A percentile compares a stretch with the other conserved stretches of the same genome.
Conservation (phyloP, 192 early-diverging fungal species). For the Mortierella alpina region DNA sequence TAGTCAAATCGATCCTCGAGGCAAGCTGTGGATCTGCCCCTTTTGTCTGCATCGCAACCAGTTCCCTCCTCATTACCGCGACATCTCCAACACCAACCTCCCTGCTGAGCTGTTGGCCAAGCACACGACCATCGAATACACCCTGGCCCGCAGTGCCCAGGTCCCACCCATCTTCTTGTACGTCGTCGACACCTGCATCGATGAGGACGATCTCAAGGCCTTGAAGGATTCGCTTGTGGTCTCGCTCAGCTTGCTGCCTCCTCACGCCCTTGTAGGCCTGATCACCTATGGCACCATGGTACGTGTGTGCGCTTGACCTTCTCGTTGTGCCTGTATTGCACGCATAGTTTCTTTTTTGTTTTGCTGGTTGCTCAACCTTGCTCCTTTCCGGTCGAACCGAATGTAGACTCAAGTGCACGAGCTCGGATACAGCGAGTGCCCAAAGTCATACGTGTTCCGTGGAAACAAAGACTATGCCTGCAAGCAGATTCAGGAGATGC, state of each 20-base stretch:
- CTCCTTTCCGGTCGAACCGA: background rate
- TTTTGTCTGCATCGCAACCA: slow-evolving; percentile 97
- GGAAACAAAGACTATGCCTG: slow-evolving; percentile 95
- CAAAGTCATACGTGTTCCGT: slow-evolving; percentile 98
- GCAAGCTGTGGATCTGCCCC: slow-evolving; percentile 98
- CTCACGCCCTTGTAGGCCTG: slow-evolving; percentile 91
- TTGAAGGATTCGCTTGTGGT: slow-evolving; percentile 94
- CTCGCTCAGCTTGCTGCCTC: slow-evolving; percentile 91
- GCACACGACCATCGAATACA: slow-evolving; percentile 98
- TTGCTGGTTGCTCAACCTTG: background rate
- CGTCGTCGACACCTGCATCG: slow-evolving; percentile 96
- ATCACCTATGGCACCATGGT: slow-evolving; percentile 99
- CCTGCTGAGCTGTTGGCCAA: slow-evolving; percentile 92
- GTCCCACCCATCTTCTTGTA: slow-evolving; percentile 96
- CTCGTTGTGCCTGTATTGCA: background rate
- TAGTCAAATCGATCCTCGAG: slow-evolving; percentile 96
- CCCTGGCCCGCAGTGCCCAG: slow-evolving; percentile 84
- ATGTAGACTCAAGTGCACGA: slow-evolving; percentile 94
- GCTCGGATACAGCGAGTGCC: slow-evolving; percentile 94
- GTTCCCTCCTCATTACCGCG: slow-evolving; percentile 97
- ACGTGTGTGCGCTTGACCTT: slow-evolving; percentile 4
- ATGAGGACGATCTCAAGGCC: slow-evolving; percentile 95
- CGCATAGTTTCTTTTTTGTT: background rate
- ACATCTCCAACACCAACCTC: slow-evolving; percentile 91
- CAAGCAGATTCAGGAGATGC: slow-evolving; percentile 98